Conservation (phyloP, 202 grass and related monocot genomes). For the Alloteropsis angusta region DNA sequence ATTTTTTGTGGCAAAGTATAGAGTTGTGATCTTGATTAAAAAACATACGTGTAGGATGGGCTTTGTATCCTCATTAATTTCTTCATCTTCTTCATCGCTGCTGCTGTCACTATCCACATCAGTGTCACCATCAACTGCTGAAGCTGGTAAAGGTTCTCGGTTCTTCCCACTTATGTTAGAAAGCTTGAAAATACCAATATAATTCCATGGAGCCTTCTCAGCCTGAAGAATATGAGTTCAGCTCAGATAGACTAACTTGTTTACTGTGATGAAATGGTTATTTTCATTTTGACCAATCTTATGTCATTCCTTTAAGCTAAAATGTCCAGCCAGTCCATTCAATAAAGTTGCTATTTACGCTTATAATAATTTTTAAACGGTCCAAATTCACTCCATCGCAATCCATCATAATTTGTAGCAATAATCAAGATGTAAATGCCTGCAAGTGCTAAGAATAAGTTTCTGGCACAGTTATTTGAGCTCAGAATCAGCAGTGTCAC, state of each 20-base stretch:
- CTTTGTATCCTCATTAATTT: conserved; percentile 44
- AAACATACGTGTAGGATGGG: conserved; percentile 54
- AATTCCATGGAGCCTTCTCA: conserved; percentile 69
- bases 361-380: neutral
- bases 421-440: neutral
- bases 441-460: neutral
- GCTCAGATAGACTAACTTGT: neutral
- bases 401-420: neutral
- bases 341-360: neutral
- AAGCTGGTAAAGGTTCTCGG: conserved; percentile 56
- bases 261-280: neutral
- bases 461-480: neutral
- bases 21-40: neutral
- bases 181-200: conserved; percentile 78
- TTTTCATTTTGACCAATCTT: neutral
- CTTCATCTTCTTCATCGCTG: conserved; percentile 73
- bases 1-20: neutral
- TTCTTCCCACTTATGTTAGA: conserved; percentile 84
- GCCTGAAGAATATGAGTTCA: conserved; percentile 35
- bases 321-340: neutral
- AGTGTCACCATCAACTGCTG: conserved; percentile 46
- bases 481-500: neutral
- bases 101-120: conserved; percentile 69
- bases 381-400: neutral
- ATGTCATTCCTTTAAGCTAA: neutral